Conservation (phyloP, 768 basidiomycete species). For the Chalciporus piperatus region DNA sequence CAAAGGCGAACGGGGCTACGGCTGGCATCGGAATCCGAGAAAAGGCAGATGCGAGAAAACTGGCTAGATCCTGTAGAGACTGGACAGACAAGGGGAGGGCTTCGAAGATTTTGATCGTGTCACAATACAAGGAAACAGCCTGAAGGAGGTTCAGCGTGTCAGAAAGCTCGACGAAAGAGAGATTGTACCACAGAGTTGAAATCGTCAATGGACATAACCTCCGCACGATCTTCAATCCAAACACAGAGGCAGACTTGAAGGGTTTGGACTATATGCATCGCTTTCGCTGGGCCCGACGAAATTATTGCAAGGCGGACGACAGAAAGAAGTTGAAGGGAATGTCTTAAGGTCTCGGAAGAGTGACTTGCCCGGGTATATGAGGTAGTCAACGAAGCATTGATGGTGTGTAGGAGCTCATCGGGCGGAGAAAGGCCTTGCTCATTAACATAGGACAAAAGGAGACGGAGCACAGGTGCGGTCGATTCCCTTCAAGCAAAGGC, state of each 20-base stretch:
- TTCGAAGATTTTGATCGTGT: slow-evolving; percentile 40
- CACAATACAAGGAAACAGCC: slow-evolving; percentile 43
- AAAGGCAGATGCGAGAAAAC: slow-evolving; percentile 52
- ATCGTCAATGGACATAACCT: slow-evolving; percentile 40
- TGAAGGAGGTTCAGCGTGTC: slow-evolving; percentile 5
- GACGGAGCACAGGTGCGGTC: slow-evolving; percentile 13
- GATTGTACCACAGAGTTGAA: slow-evolving; percentile 47
- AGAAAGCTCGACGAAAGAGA: background rate
- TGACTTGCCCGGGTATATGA: slow-evolving; percentile 32
- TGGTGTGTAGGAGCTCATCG: slow-evolving; percentile 24
- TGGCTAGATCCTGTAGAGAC: slow-evolving; percentile 40
- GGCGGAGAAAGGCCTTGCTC: slow-evolving; percentile 10
- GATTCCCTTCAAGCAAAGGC: slow-evolving; percentile 19
- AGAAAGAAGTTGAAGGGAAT: slow-evolving; percentile 38
- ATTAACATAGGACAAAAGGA: slow-evolving; percentile 11
- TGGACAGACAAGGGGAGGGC: slow-evolving; percentile 38
- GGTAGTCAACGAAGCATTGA: slow-evolving; percentile 31
- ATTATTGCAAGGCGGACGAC: slow-evolving; percentile 34
- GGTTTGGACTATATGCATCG: slow-evolving; percentile 35
- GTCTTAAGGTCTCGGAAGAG: slow-evolving; percentile 23
- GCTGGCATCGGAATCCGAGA: slow-evolving; percentile 44
- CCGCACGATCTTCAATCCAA: slow-evolving; percentile 53
- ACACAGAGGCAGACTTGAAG: slow-evolving; percentile 40
- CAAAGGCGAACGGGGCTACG: slow-evolving; percentile 51
- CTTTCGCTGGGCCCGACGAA: slow-evolving; percentile 23